Base-by-base conservation (phyloP, 495 filamentous ascomycete species). In the Evernia prunastri region DNA sequence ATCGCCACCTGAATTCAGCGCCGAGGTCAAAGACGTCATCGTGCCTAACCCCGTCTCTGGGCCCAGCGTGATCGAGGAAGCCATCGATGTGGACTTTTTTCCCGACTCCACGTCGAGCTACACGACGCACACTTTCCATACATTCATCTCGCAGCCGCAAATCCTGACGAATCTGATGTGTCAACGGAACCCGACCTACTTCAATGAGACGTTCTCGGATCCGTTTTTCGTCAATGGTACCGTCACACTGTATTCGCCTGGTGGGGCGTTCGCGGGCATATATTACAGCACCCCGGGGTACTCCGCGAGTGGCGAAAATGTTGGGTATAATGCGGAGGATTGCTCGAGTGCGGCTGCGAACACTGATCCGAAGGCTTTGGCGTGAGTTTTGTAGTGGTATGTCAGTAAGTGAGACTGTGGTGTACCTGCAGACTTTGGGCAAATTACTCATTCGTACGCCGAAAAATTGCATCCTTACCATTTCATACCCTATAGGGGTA, bases 21-120 rank as follows among this genome's bases (percentile, higher is more conserved):
- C 66, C 17, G 47, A 61, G 37, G 37, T 68, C 63, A 66, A 66
- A 56, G 23, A 68, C 25, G 40, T 68, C 49, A 61, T 68, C 51
- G 47, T 68, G 15, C 57, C 63, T 13, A 68, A 68, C 63, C 66
- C 66, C 45, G 35, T 68, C 53, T 67, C 66, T 29, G 63, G 63
- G 25, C 66, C 66, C 20, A 58, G 47, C 45, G 59, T 68, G 33
- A 59, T 35, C 20, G 33, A 36, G 13, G 63, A 61, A 59, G 66
- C 42, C 47, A 42, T 61, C 58, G 66, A 66, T 25, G 33, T 45
- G 27, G 54, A 61, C n/a, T 68, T 68, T 45, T 57, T 61, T 58
- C 47, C 57, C 47, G 53, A 42, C 18, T 23, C 13, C 3, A 33
- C 33, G 0, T 53, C 66, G 13, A 64, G 36, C 36, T 68, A 61